Base-by-base conservation (phyloP, 108 stramenopile species). In the Fragilaria crotonensis region DNA sequence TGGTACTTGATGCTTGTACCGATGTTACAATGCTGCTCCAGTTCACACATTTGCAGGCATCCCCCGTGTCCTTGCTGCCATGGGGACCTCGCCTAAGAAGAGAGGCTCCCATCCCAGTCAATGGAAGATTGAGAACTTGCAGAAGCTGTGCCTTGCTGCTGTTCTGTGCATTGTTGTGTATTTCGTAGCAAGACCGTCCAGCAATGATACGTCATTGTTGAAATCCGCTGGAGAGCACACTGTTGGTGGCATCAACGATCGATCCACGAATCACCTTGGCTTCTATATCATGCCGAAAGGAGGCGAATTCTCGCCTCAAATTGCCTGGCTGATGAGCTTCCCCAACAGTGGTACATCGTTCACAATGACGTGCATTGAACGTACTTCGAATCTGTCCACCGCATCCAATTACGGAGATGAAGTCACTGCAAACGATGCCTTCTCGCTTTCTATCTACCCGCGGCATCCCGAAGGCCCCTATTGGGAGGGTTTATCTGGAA, bases 311-410 rank as follows among this genome's bases (percentile, higher is more conserved):
- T 33, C 25, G 32, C 55, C 55, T 3, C 29, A 51, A 18, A 75
- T 76, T 54, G 75, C 63, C 22, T 80, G 79, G 79, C 57, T 80
- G 5, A 73, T 76, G 72, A 73, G 64, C 31, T 80, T 71, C 64
- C 79, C 79, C 20, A 81, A 81, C 36, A 57, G 54, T 33, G 79
- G 79, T 0, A 80, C 79, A 1, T 63, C 60, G 0, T 80, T 62
- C 31, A 80, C 79, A 0, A 61, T 78, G 64, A 52, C 25, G 9
- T 58, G 66, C 48, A 64, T 73, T 2, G 50, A 47, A 7, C 30
- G 60, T 20, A 48, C 57, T 2, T 63, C 57, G 4, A 66, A 70
- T 48, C 44, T 48, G 17, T 45, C 68, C 26, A 58, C 64, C 58
- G 71, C 68, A 0, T 64, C 71, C 0, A 78, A 78, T 30, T 60